These are phyloP conservation scores for Oxytropis ochrocephala DNA, from an alignment of 306 rosid genomes.

Conservation along the genomic window DNA sequence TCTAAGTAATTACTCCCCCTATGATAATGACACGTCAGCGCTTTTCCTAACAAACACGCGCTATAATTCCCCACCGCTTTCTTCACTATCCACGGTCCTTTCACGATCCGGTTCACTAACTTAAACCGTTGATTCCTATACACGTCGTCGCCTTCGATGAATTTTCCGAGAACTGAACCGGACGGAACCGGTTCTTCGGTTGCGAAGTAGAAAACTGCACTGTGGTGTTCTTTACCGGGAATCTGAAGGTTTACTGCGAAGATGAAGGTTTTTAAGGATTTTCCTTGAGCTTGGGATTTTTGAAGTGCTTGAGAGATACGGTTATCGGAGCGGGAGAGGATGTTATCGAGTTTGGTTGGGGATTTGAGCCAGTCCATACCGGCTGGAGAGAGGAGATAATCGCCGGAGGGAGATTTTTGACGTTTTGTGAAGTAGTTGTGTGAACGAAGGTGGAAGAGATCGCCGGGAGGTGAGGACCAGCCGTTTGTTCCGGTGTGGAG, in stretches of 20 bases:
- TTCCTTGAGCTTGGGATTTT: conserved; percentile 46
- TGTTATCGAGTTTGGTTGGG: conserved; percentile 64
- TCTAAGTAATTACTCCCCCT: conserved; percentile 69
- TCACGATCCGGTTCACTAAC: conserved; percentile 86
- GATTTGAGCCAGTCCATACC: conserved; percentile 93
- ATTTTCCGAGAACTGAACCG: conserved; percentile 64
- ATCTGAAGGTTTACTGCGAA: conserved; percentile 80
- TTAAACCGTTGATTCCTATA: conserved; percentile 85
- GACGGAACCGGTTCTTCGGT: conserved; percentile 60
- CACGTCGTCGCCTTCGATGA: conserved; percentile 66
- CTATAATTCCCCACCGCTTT: conserved; percentile 78
- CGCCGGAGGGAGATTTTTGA: conserved; percentile 61
- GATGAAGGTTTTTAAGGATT: conserved; percentile 60
- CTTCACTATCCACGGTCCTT: conserved; percentile 93
- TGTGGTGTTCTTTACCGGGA: conserved; percentile 85
- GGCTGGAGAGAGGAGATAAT: conserved; percentile 59
- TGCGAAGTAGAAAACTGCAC: conserved; percentile 81
- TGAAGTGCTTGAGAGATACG: conserved; percentile 53
- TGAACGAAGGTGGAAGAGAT: conserved; percentile 68
- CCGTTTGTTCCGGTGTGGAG: conserved; percentile 66
- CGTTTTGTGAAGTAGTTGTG: conserved; percentile 45
- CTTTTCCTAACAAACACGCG: conserved; percentile 82
- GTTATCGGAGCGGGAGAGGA: conserved; percentile 69
- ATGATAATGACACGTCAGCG: conserved; percentile 79
- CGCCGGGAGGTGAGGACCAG: conserved; percentile 93